Percentiles rank a stretch among this genome's conserved stretches.
Evolutionary conservation across 1,139 yeast genomes (phyloP).

Genomic region (Magnusiomyces fungicola): DNA sequence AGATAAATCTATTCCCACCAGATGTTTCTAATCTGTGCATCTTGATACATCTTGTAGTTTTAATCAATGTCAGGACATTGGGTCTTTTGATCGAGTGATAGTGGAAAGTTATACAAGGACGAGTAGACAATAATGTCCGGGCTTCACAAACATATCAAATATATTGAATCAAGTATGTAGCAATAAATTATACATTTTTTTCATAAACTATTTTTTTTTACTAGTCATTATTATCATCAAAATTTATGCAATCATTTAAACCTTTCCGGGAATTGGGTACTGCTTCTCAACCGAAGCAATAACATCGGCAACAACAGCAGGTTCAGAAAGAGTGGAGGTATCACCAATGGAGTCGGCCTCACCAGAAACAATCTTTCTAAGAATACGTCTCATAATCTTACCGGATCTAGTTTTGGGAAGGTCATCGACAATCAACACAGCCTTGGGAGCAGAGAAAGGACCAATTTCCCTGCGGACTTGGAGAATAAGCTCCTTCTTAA

Average conservation of each 20-base stretch:
- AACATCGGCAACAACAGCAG: constrained; percentile 67
- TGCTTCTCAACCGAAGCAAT: constrained; percentile 33
- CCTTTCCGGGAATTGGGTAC: constrained; percentile 4
- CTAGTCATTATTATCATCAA: too few relatives aligned
- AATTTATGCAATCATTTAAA: neutral
- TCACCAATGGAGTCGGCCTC: constrained; percentile 89
- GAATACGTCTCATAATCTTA: constrained; percentile 89
- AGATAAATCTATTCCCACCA: too few relatives aligned
- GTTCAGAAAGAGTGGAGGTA: constrained; percentile 74
- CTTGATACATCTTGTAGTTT: too few relatives aligned
- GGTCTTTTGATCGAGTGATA: too few relatives aligned
- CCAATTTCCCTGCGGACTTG: constrained; percentile 84
- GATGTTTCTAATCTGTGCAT: too few relatives aligned
- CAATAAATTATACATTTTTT: neutral
- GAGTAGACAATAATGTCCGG: too few relatives aligned
- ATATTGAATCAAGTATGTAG: too few relatives aligned
- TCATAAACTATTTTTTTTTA: neutral
- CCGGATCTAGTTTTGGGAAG: constrained; percentile 94
- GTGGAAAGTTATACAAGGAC: too few relatives aligned
- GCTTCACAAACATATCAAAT: too few relatives aligned
- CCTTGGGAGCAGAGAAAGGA: constrained; percentile 90
- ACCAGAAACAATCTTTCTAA: constrained; percentile 73
- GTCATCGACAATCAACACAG: constrained; percentile 70
- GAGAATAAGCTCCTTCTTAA: constrained; percentile 67
- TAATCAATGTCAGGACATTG: too few relatives aligned